These are phyloP conservation scores for Blastocystis sp. DNA, from an alignment of 352 stramenopile species.

Conservation along the genomic window DNA sequence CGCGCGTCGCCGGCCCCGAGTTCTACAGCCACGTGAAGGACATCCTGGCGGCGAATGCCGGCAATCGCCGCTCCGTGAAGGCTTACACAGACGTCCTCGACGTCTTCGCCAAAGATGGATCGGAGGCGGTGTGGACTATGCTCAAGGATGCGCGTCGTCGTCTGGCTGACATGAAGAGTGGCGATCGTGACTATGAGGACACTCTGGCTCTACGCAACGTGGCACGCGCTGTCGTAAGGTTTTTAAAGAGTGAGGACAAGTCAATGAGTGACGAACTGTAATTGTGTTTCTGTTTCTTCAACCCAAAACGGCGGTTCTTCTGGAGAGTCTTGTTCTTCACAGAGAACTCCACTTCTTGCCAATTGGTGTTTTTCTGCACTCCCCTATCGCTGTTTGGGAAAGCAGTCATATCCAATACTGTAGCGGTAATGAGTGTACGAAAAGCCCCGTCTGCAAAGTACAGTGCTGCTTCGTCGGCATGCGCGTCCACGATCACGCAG, in stretches of 20 bases:
- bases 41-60: not conserved
- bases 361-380: not conserved
- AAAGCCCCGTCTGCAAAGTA: constrained; percentile 65
- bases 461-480: constrained; percentile 37
- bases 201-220: not conserved
- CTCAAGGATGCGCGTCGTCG: not conserved
- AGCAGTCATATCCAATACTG: not conserved
- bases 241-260: constrained; percentile 1
- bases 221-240: not conserved
- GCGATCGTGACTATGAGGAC: not conserved
- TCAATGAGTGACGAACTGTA: constrained; percentile 32
- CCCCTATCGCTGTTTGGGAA: not conserved
- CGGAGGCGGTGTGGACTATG: constrained; percentile 7
- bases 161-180: not conserved
- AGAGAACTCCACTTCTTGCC: not conserved
- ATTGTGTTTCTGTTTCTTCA: constrained; percentile 19
- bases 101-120: not conserved
- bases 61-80: not conserved
- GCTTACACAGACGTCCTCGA: not conserved
- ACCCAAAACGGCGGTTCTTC: not conserved
- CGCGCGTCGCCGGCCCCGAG: not conserved
- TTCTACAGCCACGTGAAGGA: not conserved
- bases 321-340: not conserved
- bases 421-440: constrained; percentile 51
- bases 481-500: constrained; percentile 42